phyloP scores from a whole-genome alignment of 352 stramenopile genomes.

The Phytopythium kandeliae region DNA sequence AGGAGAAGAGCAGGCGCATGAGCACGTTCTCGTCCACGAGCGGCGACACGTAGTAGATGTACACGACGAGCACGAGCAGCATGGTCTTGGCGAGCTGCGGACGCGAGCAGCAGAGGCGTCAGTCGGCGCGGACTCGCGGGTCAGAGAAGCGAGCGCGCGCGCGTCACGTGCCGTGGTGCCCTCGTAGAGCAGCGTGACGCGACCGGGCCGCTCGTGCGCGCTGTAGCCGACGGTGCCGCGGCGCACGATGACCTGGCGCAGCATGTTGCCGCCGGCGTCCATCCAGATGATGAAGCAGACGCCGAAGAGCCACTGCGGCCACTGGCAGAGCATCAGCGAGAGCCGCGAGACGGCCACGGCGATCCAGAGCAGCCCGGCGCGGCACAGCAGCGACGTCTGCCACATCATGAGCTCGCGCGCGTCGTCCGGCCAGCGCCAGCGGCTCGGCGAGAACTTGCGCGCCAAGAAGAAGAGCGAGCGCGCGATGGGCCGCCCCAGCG shows the following conservation, averaged over 20 bases:
- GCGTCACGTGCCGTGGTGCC: too few species aligned
- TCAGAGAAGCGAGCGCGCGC: too few species aligned
- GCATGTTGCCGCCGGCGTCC: slow-evolving; percentile 52
- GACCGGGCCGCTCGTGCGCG: slow-evolving; percentile 47
- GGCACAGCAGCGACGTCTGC: slow-evolving; percentile 64
- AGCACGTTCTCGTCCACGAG: slow-evolving; percentile 46
- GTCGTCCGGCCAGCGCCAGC: slow-evolving; percentile 69
- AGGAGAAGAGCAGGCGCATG: slow-evolving; percentile 48
- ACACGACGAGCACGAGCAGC: slow-evolving; percentile 62
- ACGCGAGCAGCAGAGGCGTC: too few species aligned
- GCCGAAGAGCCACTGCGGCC: slow-evolving; percentile 65
- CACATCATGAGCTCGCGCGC: slow-evolving; percentile 62
- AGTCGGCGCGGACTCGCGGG: too few species aligned
- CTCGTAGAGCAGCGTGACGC: slow-evolving; percentile 63
- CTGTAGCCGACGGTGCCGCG: slow-evolving; percentile 58
- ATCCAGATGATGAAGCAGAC: slow-evolving; percentile 75
- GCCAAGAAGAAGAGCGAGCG: slow-evolving; percentile 61
- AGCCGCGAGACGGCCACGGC: slow-evolving; percentile 50
- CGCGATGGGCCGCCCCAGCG: slow-evolving; percentile 61
- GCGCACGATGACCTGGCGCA: slow-evolving; percentile 61
- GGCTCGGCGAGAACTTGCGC: slow-evolving; percentile 44
- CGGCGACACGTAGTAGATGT: slow-evolving; percentile 64
- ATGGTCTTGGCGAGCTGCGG: slow-evolving; percentile 55
- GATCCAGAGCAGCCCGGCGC: slow-evolving; percentile 64
- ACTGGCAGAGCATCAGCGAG: slow-evolving; percentile 55